Evolutionary conservation across 345 rosid species (phyloP).

Genomic region (Cardamine chenopodiifolia): DNA sequence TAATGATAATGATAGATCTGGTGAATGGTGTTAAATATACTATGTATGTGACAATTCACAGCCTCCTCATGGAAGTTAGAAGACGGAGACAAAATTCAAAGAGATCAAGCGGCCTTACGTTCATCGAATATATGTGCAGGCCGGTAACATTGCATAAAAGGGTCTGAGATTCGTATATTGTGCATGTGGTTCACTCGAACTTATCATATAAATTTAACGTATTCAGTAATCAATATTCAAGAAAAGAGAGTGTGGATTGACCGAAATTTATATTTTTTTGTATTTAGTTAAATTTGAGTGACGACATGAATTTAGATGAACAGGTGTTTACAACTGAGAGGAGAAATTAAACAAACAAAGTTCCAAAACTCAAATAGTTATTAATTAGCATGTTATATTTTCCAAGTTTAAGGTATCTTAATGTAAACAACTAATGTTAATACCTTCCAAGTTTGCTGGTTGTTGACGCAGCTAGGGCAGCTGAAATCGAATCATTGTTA

Average conservation of each 20-base stretch:
- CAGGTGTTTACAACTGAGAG: conserved; percentile 21
- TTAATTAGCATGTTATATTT: not conserved
- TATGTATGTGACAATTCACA: not conserved
- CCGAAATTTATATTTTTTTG: not conserved
- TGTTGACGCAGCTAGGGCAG: conserved; percentile 25
- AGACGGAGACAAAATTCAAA: not conserved
- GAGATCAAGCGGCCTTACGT: not conserved
- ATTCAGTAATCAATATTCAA: too few species aligned
- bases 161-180: not conserved
- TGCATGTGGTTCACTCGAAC: conserved; percentile 8
- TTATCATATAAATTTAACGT: not conserved
- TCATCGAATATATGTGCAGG: not conserved
- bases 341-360: not conserved
- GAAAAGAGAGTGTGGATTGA: conserved; percentile 1
- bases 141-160: not conserved
- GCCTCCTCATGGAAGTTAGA: not conserved
- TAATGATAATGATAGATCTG: not conserved
- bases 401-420: not conserved
- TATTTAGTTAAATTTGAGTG: not conserved
- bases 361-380: not conserved
- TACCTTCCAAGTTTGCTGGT: conserved; percentile 31
- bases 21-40: not conserved
- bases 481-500: conserved; percentile 33
- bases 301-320: conserved; percentile 20
- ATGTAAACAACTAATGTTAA: not conserved